Evolutionary conservation across 2,329 filamentous ascomycete species (phyloP).

Genomic region (Phialemoniopsis sp.): DNA sequence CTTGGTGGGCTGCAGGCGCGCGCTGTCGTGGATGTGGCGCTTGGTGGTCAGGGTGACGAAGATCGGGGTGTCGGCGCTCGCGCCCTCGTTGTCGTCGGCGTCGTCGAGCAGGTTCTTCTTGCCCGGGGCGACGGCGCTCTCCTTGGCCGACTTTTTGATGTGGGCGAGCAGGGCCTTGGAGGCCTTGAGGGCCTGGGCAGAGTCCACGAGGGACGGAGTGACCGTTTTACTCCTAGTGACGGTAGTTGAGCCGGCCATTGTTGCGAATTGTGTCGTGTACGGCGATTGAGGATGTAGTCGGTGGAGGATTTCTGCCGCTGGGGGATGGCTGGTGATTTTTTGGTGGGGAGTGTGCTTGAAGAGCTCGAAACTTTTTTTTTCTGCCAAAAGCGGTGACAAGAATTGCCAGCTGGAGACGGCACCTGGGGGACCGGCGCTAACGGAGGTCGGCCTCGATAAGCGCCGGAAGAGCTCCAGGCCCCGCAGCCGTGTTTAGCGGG

Average conservation of each 20-base stretch:
- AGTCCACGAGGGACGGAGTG: slow-evolving; percentile 7
- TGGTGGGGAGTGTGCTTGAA: background rate
- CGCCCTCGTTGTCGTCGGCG: slow-evolving; percentile 33
- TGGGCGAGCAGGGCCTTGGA: slow-evolving; percentile 59
- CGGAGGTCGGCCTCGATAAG: no score
- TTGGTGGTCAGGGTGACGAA: slow-evolving; percentile 63
- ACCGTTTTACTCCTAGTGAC: slow-evolving; percentile 3
- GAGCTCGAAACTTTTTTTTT: slow-evolving; percentile 1
- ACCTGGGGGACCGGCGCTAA: no score
- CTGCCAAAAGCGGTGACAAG: background rate
- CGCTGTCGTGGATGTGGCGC: slow-evolving; percentile 66
- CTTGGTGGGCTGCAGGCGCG: slow-evolving; percentile 78
- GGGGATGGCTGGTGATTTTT: background rate
- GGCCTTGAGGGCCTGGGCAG: slow-evolving; percentile 43
- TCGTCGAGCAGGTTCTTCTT: slow-evolving; percentile 55
- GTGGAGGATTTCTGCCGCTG: no score
- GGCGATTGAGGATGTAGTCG: no score
- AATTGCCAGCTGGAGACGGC: no score
- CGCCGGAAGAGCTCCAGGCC: no score
- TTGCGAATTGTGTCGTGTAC: background rate
- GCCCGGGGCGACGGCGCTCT: slow-evolving; percentile 35
- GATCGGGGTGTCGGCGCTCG: slow-evolving; percentile 45
- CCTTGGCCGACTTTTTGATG: slow-evolving; percentile 52
- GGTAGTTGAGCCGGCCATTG: slow-evolving; percentile 8
- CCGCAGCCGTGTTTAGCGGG: no score